Conservation (phyloP, 2,329 filamentous ascomycete species). For the Alternaria brassicicola region DNA sequence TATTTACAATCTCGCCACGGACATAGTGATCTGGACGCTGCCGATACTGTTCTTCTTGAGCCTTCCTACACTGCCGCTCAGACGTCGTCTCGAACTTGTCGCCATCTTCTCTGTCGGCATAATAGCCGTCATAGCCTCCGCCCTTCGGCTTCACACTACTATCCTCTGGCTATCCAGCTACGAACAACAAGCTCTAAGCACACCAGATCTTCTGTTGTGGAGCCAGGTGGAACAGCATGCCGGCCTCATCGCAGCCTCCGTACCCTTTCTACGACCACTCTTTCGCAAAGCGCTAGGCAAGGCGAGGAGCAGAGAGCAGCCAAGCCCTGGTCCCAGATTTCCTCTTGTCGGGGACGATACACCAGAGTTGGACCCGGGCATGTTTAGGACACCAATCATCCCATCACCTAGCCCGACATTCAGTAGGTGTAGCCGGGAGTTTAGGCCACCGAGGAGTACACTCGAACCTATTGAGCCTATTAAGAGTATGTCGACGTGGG, state of each 20-base stretch:
- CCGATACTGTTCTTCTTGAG: conserved; percentile 54
- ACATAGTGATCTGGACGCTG: conserved; percentile 51
- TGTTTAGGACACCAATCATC: conserved; percentile 30
- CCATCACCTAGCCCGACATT: conserved; percentile 31
- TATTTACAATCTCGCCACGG: conserved; percentile 50
- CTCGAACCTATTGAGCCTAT: conserved; percentile 26
- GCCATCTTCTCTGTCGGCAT: conserved; percentile 44
- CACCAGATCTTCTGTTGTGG: conserved; percentile 37
- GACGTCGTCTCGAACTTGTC: conserved; percentile 58
- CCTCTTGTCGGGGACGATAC: conserved; percentile 16
- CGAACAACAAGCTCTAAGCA: conserved; percentile 20
- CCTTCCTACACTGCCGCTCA: conserved; percentile 52
- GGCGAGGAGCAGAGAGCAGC: conserved; percentile 12
- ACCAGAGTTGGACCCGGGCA: conserved; percentile 10
- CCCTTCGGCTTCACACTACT: conserved; percentile 35
- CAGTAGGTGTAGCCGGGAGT: conserved; percentile 17
- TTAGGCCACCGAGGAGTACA: conserved; percentile 19
- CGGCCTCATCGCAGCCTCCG: conserved; percentile 41
- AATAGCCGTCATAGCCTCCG: conserved; percentile 39
- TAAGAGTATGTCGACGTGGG: conserved; percentile 11
- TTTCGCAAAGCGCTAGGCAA: conserved; percentile 21
- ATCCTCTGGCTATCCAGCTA: conserved; percentile 34
- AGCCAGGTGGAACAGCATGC: conserved; percentile 42
- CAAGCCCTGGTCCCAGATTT: conserved; percentile 20
- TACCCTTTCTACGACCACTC: conserved; percentile 40